Percentiles rank a stretch among this genome's conserved stretches.
Evolutionary conservation across 768 basidiomycete genomes (phyloP).

Genomic region (Tylopilus rubrobrunneus): DNA sequence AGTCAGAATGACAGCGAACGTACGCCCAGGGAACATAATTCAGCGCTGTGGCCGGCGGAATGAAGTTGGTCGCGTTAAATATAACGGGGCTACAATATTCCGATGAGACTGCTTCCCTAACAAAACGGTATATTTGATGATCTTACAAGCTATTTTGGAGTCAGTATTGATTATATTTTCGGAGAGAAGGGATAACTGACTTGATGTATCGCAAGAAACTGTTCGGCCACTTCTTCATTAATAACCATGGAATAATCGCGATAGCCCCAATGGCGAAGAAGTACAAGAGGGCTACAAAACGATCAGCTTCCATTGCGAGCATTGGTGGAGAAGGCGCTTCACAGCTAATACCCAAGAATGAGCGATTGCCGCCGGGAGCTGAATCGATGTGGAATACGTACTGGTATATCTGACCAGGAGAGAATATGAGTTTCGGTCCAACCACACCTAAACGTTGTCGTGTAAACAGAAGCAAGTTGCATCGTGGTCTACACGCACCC

Average conservation of each 20-base stretch:
- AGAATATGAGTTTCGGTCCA: conserved; percentile 59
- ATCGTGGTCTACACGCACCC: conserved; percentile 17
- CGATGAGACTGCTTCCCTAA: no score
- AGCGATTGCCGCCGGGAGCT: no score
- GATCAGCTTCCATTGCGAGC: conserved; percentile 19
- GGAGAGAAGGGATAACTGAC: conserved; percentile 26
- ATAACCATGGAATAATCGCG: conserved; percentile 54
- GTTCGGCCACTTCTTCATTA: conserved; percentile 61
- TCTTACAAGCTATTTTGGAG: no score
- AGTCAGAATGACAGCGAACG: not conserved
- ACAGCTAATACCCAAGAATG: conserved; percentile 5
- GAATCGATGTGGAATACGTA: conserved; percentile 31
- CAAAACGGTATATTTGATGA: no score
- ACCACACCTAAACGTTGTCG: conserved; percentile 53
- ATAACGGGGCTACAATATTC: conserved; percentile 44
- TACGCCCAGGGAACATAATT: conserved; percentile 80
- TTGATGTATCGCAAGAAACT: conserved; percentile 63
- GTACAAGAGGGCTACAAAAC: conserved; percentile 47
- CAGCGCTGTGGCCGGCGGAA: conserved; percentile 81
- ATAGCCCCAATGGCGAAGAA: conserved; percentile 75
- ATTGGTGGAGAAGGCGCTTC: conserved; percentile 5
- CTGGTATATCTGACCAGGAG: conserved; percentile 56
- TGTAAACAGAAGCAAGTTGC: not conserved
- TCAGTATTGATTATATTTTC: no score
- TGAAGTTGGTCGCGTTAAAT: conserved; percentile 61